phyloP scores from a whole-genome alignment of 1,284 basidiomycete species.

The Termitomyces sp. region DNA sequence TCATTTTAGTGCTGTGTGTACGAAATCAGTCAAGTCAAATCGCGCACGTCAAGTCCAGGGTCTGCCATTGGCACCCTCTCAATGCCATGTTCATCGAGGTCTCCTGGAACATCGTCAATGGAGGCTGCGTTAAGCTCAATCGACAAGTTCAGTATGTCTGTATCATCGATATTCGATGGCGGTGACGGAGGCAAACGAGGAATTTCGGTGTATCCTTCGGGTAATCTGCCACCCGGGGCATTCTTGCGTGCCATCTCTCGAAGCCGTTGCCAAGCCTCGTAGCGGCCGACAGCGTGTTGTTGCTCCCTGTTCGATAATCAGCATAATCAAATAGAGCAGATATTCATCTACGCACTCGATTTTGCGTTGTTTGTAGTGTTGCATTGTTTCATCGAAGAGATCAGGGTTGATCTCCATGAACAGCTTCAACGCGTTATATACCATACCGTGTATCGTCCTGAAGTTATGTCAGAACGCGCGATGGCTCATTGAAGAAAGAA shows the following conservation, averaged over 20 bases:
- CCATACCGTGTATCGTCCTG: constrained; percentile 98
- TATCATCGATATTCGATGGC: constrained; percentile 74
- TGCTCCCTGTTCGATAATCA: constrained; percentile 56
- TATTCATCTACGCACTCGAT: constrained; percentile 56
- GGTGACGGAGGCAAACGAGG: constrained; percentile 71
- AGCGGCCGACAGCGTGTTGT: constrained; percentile 73
- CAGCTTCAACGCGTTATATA: constrained; percentile 96
- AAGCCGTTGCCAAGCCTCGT: constrained; percentile 81
- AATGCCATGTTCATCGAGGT: constrained; percentile 77
- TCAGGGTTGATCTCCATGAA: constrained; percentile 99
- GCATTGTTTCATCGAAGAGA: constrained; percentile 91
- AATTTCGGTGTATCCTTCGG: constrained; percentile 57
- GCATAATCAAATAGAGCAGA: constrained; percentile 11
- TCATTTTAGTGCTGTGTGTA: neutral
- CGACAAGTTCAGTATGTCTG: constrained; percentile 79
- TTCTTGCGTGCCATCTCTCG: constrained; percentile 72
- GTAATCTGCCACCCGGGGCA: constrained; percentile 60
- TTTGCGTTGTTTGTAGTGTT: constrained; percentile 88
- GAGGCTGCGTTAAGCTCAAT: constrained; percentile 84
- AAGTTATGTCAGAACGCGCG: constrained; percentile 10
- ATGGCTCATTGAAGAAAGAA: constrained; percentile 8
- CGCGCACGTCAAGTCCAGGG: constrained; percentile 76
- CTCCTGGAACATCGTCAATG: constrained; percentile 73
- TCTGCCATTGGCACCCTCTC: constrained; percentile 88
- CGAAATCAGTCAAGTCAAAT: neutral